These are phyloP conservation scores for Neofusicoccum laricinum DNA, from an alignment of 2,329 filamentous ascomycete species.

Conservation along the genomic window DNA sequence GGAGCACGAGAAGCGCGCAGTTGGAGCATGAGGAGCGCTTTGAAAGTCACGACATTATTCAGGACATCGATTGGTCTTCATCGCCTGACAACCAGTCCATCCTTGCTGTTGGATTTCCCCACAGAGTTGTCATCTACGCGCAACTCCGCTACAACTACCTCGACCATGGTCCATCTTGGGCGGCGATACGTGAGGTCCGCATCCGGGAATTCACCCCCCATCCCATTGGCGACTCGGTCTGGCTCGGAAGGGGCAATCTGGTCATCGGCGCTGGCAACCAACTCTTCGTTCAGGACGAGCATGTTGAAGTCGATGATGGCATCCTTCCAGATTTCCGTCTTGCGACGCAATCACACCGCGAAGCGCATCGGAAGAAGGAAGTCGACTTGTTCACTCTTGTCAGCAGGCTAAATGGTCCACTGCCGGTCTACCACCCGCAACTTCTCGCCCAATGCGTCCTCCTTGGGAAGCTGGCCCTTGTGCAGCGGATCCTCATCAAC, in stretches of 20 bases:
- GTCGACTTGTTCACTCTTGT: conserved; percentile 79
- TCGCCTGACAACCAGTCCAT: conserved; percentile 88
- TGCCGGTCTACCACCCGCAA: conserved; percentile 90
- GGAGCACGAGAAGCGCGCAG: conserved; percentile 79
- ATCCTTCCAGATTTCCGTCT: conserved; percentile 56
- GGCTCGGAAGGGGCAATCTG: conserved; percentile 80
- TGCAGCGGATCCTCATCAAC: conserved; percentile 69
- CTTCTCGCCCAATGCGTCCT: conserved; percentile 85
- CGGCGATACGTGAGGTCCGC: conserved; percentile 75
- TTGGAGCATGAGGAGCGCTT: conserved; percentile 80
- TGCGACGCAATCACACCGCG: conserved; percentile 40
- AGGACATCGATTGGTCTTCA: conserved; percentile 90
- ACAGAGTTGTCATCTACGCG: conserved; percentile 75
- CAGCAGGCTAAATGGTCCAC: conserved; percentile 77
- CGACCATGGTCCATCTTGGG: conserved; percentile 86
- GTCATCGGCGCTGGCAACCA: conserved; percentile 90
- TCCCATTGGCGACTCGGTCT: conserved; percentile 88
- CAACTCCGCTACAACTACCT: conserved; percentile 92
- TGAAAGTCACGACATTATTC: conserved; percentile 68
- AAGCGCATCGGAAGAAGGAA: conserved; percentile 42
- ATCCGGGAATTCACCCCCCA: conserved; percentile 81
- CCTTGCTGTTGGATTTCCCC: conserved; percentile 87
- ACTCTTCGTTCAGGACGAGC: conserved; percentile 77
- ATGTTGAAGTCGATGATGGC: conserved; percentile 63
- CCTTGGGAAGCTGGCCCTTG: conserved; percentile 69